Evolutionary conservation across 2,329 filamentous ascomycete species (phyloP).

Genomic region (Penicillium sp.): DNA sequence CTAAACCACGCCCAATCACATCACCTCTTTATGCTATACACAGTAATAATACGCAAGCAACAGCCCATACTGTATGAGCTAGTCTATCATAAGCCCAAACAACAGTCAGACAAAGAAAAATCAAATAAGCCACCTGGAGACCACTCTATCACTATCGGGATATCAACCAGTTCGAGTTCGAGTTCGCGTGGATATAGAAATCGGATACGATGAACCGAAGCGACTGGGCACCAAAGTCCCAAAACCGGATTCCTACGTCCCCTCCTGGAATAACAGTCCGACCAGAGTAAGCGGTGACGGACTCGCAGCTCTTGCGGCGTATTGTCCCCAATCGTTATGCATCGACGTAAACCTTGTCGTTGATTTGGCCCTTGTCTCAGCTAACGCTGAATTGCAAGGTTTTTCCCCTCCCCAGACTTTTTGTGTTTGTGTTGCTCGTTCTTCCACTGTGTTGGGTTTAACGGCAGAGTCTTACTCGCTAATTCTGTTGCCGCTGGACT

Average conservation of each 20-base stretch:
- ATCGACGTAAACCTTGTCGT: not conserved
- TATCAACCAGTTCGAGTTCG: no score
- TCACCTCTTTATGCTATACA: not conserved
- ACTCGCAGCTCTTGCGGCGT: not conserved
- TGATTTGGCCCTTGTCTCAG: not conserved
- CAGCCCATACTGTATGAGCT: no score
- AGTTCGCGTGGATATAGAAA: no score
- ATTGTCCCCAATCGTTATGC: not conserved
- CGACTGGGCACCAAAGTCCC: not conserved
- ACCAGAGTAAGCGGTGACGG: not conserved
- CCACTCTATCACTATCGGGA: not conserved
- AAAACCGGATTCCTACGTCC: not conserved
- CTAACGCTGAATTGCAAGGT: not conserved
- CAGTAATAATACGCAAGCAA: not conserved
- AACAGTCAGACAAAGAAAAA: not conserved
- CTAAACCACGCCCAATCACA: conserved; percentile 1
- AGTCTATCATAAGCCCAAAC: not conserved
- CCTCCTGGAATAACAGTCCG: not conserved
- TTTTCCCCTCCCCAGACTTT: not conserved
- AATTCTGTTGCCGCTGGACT: not conserved
- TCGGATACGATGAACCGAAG: not conserved
- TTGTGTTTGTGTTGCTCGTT: not conserved
- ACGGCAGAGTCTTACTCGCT: not conserved
- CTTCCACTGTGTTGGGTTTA: not conserved
- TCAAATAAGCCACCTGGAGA: not conserved